phyloP scores from a whole-genome alignment of 2,329 filamentous ascomycete genomes.

The Penicillium sp. region DNA sequence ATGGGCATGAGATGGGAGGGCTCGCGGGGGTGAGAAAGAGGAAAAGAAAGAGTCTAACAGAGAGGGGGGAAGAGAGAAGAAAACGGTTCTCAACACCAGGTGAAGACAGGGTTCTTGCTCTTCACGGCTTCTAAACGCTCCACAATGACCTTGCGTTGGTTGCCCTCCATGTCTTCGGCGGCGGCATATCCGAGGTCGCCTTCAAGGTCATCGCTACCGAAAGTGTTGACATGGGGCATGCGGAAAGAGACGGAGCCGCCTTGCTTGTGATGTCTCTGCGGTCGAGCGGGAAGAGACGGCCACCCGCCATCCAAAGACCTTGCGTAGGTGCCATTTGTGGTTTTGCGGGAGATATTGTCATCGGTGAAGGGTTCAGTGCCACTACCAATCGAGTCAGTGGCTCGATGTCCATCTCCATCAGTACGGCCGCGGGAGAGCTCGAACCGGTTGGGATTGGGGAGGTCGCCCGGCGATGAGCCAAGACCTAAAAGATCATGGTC shows the following conservation, averaged over 20 bases:
- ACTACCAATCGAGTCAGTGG: conserved; percentile 38
- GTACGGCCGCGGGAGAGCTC: conserved; percentile 60
- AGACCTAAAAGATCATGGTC: conserved; percentile 72
- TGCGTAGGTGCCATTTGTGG: conserved; percentile 35
- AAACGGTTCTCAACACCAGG: conserved; percentile 73
- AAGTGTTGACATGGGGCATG: conserved; percentile 44
- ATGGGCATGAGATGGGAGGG: conserved; percentile 16
- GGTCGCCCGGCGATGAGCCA: conserved; percentile 58
- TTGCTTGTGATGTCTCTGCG: conserved; percentile 36
- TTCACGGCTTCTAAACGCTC: conserved; percentile 96
- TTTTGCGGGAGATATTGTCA: conserved; percentile 34
- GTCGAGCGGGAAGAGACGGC: conserved; percentile 41
- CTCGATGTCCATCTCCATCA: conserved; percentile 40
- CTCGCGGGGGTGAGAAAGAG: background rate
- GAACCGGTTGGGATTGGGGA: conserved; percentile 77
- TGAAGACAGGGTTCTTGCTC: conserved; percentile 93
- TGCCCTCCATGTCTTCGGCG: conserved; percentile 90
- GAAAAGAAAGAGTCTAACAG: conserved; percentile 3
- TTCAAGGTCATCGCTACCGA: conserved; percentile 77
- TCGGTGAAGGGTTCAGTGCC: conserved; percentile 37
- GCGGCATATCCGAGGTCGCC: conserved; percentile 94
- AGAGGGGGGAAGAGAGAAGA: background rate
- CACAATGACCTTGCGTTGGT: conserved; percentile 92
- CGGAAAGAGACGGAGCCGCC: conserved; percentile 46
- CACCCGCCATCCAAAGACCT: conserved; percentile 41